Evolutionary conservation across 164 flowering plant species (phyloP), one percentile per base, ranked within the genome.

Genomic region (Vitis cinerea): DNA sequence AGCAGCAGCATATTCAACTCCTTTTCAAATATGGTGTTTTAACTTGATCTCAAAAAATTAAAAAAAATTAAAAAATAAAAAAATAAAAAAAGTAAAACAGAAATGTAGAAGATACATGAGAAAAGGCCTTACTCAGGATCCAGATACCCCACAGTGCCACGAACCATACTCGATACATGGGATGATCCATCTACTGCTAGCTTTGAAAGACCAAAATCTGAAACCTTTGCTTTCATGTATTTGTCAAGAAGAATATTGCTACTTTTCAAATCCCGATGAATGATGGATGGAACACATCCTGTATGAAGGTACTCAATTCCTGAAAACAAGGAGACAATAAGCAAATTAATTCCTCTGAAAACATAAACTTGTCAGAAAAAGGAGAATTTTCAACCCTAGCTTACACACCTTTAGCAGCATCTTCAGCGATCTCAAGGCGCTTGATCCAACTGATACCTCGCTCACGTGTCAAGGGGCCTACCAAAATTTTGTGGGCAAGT

Each of bases 381-480:
- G 3, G 14, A 61, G 31, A 37, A 63, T 47, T 50, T 50, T 4
- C 51, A 29, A 50, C 31, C 23, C 9, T 10, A 9, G 23, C 51
- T 68, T 16, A 64, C 60, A 55, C 56, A 95, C 99, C 99, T 93
- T 82, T 92, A 15, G 95, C 98, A 74, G 99, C 83, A 87, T 96
- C 99, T 82, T 96, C 98, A 67, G 99, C 99, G 75, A 96, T 87
- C 83, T 96, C 97, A 51, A 96, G 98, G 64, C 99, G 98, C 83
- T 85, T 87, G 74, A 92, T 76, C 99, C 99, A 96, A 74, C 76
- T 86, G 67, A 93, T 83, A 64, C 80, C 72, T 66, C 75, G 76
- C 53, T 81, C 93, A 56, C 48, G 86, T 70, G 84, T 80, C 66
- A 83, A 66, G 61, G 94, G 90, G 13, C 90, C 98, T 91, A 70